Percentiles rank a stretch among this genome's conserved stretches.
Conservation (phyloP, 2,329 filamentous ascomycete genomes). For the Thielaviopsis punctulata region DNA sequence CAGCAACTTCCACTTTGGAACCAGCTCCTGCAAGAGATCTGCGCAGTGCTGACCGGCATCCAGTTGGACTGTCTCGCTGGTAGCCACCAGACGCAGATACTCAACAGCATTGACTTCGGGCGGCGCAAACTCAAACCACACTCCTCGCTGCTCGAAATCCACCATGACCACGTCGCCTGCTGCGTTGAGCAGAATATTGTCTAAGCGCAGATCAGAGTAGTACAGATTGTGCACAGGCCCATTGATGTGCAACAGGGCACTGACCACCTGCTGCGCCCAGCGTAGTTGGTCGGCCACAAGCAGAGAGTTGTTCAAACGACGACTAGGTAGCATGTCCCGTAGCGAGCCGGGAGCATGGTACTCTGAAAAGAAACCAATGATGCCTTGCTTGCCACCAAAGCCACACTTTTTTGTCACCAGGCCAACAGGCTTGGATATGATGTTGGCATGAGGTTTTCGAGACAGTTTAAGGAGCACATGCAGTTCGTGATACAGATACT, state of each 20-base stretch:
- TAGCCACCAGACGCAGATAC: conserved; percentile 36
- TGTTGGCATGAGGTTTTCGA: conserved; percentile 27
- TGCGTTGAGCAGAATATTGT: conserved; percentile 38
- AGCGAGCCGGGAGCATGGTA: conserved; percentile 37
- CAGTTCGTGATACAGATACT: conserved; percentile 45
- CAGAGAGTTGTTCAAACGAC: conserved; percentile 29
- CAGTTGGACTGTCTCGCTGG: conserved; percentile 28
- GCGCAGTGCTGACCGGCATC: conserved; percentile 25
- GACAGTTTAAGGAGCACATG: conserved; percentile 34
- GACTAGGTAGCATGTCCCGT: conserved; percentile 35
- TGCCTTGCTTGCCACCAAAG: conserved; percentile 37
- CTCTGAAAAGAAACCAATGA: conserved; percentile 39
- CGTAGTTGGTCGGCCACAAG: conserved; percentile 27
- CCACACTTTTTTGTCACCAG: conserved; percentile 37
- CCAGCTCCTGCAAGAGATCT: conserved; percentile 24
- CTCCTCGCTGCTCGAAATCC: conserved; percentile 45
- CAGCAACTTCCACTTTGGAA: conserved; percentile 29
- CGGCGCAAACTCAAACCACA: conserved; percentile 44
- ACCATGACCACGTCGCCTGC: conserved; percentile 34
- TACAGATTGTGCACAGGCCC: conserved; percentile 21
- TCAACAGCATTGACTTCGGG: conserved; percentile 44
- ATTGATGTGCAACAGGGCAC: conserved; percentile 28
- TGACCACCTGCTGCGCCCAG: conserved; percentile 36
- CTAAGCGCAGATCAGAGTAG: conserved; percentile 41
- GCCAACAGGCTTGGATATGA: conserved; percentile 34